Base-by-base conservation (phyloP, 805 yeast genomes). In the Ogataea minuta region DNA sequence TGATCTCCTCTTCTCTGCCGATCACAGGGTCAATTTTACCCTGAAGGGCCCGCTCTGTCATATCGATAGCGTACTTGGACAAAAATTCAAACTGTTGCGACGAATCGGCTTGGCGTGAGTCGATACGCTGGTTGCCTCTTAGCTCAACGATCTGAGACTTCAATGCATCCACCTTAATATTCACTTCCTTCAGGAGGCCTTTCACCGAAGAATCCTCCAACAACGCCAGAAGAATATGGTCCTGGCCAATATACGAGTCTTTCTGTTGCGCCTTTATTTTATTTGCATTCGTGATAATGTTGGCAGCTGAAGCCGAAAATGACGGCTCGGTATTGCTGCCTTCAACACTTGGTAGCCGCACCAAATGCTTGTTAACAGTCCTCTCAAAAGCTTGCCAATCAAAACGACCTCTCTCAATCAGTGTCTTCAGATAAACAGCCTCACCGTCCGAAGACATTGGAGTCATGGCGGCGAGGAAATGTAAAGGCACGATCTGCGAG, bases 1-100 rank as follows among this genome's bases (percentile, higher is more conserved):
- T 78, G 51, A 93, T 93, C 68, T 93, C 99, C 65, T 93, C 99
- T 63, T 93, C 99, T 69, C 99, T 84, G 41, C 99, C 99, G 59
- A 93, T 93, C 30, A 93, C 99, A 3, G 99, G 99, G 64, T 93
- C 99, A 43, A 93, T 79, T 61, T 86, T 88, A 59, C 99, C 99
- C 59, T 84, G 81, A 49, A 95, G 73, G 9, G 99, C 99, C 62
- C 79, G 80, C 54, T 87, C 95, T 1, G 99, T 93, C 72, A 93
- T 76, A 63, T 93, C 97, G 50, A 84, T 77, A 44, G 98, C 96
- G 63, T 93, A 93, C 61, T 93, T 93, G 45, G 76, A 68, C 53
- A 93, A 70, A 56, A 87, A 93, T 62, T 93, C 99, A 49, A 76
- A 79, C 46, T 83, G 74, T 37, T 84, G 78, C 10, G 91, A 84